These are phyloP conservation scores for Cladorrhinum samala DNA, from an alignment of 495 filamentous ascomycete genomes.

Conservation along the genomic window DNA sequence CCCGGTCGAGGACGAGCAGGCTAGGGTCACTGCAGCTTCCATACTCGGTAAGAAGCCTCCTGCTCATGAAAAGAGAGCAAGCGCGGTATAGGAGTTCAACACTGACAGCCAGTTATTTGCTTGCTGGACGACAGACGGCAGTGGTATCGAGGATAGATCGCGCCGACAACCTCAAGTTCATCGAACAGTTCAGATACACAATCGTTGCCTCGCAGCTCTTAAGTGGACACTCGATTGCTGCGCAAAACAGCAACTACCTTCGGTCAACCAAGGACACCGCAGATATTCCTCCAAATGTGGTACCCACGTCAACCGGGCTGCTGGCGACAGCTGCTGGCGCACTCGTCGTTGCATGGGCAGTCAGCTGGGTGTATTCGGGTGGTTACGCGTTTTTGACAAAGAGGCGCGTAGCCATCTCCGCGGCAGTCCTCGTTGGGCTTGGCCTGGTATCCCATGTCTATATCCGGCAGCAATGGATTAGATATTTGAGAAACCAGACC, in stretches of 20 bases:
- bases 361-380: conserved; percentile 58
- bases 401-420: conserved; percentile 51
- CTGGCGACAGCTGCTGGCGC: conserved; percentile 47
- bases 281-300: conserved; percentile 4
- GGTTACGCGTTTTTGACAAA: conserved; percentile 43
- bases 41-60: conserved; percentile 19
- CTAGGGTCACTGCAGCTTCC: conserved; percentile 30
- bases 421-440: conserved; percentile 50
- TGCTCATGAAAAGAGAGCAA: neutral
- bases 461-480: conserved; percentile 74
- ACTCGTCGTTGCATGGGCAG: conserved; percentile 65
- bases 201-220: conserved; percentile 92
- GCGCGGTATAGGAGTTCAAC: neutral
- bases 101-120: conserved; percentile 8
- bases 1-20: conserved; percentile 25
- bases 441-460: conserved; percentile 62
- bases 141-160: conserved; percentile 73
- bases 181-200: conserved; percentile 93
- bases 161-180: conserved; percentile 77
- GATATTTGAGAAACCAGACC: conserved; percentile 72
- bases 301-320: conserved; percentile 36
- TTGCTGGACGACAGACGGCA: conserved; percentile 31
- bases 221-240: conserved; percentile 52
- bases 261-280: conserved; percentile 1
- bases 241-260: conserved; percentile 14